Conservation (phyloP, 139 green algal genomes). For the Micromonas commoda region DNA sequence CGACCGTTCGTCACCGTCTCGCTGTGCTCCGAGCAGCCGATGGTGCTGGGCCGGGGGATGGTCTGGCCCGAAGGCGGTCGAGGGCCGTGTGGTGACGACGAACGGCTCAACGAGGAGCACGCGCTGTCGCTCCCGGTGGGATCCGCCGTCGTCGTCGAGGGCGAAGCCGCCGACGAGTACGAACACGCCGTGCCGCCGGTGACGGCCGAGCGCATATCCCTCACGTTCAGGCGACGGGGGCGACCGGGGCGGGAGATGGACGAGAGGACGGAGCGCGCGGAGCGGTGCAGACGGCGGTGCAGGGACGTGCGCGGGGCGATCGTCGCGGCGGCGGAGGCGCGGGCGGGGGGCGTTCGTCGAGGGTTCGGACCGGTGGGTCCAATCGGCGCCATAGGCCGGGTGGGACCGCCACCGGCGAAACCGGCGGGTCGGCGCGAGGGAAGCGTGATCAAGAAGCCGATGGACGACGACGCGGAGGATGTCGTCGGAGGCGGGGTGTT, state of each 20-base stretch:
- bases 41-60: slow-evolving; percentile 11
- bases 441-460: background rate
- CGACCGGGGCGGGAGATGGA: background rate
- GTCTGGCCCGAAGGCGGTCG: slow-evolving; percentile 2
- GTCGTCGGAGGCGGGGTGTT: background rate
- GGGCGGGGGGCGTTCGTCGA: background rate
- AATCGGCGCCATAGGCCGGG: background rate
- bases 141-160: slow-evolving; percentile 1
- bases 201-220: slow-evolving; percentile 7
- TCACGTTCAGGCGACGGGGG: slow-evolving; percentile 8
- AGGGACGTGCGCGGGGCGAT: background rate
- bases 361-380: background rate
- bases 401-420: background rate
- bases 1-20: slow-evolving; percentile 24
- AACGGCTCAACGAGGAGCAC: background rate
- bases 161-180: slow-evolving; percentile 15
- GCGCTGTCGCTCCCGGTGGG: background rate
- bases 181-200: slow-evolving; percentile 19
- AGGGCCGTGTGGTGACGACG: background rate
- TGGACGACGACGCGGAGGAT: background rate
- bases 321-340: background rate
- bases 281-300: background rate
- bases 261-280: background rate
- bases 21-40: background rate
- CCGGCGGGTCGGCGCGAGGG: background rate